Evolutionary conservation across 495 filamentous ascomycete species (phyloP).

Genomic region (Astrothelium subdiscretum): DNA sequence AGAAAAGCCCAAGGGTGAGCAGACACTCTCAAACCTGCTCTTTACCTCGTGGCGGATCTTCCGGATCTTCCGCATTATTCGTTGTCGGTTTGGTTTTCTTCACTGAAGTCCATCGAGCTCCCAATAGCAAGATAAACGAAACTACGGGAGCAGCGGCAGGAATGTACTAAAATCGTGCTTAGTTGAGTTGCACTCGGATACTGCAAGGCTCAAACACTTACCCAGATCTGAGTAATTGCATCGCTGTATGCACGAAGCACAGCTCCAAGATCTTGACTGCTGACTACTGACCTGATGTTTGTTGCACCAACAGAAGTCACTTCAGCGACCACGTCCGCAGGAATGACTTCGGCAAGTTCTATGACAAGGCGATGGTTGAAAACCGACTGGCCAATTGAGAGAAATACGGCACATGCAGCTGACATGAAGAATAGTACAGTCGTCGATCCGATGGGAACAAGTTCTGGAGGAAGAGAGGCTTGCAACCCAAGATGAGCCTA

Average conservation of each 20-base stretch:
- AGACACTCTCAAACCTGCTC: neutral
- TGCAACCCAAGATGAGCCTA: conserved; percentile 22
- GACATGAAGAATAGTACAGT: conserved; percentile 25
- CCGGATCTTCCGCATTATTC: neutral
- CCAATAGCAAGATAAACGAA: neutral
- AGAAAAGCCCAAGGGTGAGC: too few species aligned
- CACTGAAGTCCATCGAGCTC: conserved; percentile 4
- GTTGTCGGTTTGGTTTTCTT: neutral
- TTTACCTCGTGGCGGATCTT: neutral
- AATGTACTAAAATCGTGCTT: neutral
- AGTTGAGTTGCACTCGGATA: too few species aligned
- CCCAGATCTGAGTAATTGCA: conserved; percentile 42
- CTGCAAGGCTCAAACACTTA: conserved; percentile 10
- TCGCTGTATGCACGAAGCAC: conserved; percentile 47
- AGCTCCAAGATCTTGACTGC: conserved; percentile 26
- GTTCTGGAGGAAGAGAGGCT: conserved; percentile 16
- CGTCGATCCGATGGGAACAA: conserved; percentile 50
- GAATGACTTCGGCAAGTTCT: conserved; percentile 34
- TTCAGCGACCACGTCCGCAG: neutral
- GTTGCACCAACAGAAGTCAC: neutral
- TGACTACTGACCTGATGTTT: conserved; percentile 30
- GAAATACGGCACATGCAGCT: conserved; percentile 25
- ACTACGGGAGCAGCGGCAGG: neutral
- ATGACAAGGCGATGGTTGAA: conserved; percentile 17
- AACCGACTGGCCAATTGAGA: conserved; percentile 25